These are phyloP conservation scores for Epichloe amarillans DNA, from an alignment of 2,329 filamentous ascomycete species.

Conservation along the genomic window DNA sequence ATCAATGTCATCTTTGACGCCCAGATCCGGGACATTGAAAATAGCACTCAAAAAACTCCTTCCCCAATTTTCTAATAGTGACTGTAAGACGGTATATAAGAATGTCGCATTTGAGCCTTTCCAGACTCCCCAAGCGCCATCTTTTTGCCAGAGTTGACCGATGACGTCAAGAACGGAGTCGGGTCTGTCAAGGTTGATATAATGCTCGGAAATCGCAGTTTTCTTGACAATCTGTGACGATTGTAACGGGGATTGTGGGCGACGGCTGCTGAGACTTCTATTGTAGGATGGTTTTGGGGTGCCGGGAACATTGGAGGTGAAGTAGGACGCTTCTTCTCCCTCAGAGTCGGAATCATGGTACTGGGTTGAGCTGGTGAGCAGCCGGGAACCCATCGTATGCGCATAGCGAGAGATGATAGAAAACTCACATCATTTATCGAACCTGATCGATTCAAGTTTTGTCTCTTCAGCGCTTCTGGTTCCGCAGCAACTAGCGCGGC, in stretches of 20 bases:
- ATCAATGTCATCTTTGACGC: conserved; percentile 62
- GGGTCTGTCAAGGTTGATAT: conserved; percentile 56
- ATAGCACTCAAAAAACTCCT: conserved; percentile 81
- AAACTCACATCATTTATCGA: conserved; percentile 23
- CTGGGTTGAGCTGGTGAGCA: neutral
- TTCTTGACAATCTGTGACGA: conserved; percentile 13
- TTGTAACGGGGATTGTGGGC: conserved; percentile 16
- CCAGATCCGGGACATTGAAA: conserved; percentile 77
- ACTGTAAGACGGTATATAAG: conserved; percentile 74
- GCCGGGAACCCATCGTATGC: neutral
- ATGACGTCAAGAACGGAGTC: conserved; percentile 81
- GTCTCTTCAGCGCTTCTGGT: conserved; percentile 15
- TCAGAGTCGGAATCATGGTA: conserved; percentile 52
- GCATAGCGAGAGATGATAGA: neutral
- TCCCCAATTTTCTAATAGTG: conserved; percentile 83
- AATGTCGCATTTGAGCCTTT: conserved; percentile 89
- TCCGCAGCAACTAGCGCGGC: conserved; percentile 17
- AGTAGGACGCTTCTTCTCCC: conserved; percentile 71
- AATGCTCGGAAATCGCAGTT: conserved; percentile 33
- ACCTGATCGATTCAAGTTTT: conserved; percentile 18
- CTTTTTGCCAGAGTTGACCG: conserved; percentile 75
- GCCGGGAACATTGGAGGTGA: conserved; percentile 50
- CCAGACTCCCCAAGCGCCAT: conserved; percentile 87
- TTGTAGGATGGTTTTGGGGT: conserved; percentile 36
- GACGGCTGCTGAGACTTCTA: conserved; percentile 21